Evolutionary conservation across 2,329 filamentous ascomycete genomes (phyloP).

Genomic region (Colletotrichum gloeosporioides): DNA sequence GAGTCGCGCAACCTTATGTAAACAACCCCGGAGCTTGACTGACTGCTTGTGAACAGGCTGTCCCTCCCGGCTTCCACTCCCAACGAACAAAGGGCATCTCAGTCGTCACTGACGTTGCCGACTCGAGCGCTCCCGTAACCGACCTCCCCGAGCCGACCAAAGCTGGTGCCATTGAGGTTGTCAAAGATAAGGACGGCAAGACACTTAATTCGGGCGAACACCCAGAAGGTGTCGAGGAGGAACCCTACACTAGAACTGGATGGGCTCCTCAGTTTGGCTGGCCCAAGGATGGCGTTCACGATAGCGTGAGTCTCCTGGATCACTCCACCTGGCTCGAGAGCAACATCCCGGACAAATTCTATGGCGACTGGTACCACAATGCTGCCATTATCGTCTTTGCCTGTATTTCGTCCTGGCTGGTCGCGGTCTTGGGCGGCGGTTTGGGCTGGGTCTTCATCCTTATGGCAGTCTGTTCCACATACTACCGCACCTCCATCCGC

Average conservation of each 20-base stretch:
- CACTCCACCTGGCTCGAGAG: slow-evolving; percentile 88
- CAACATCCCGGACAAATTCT: slow-evolving; percentile 86
- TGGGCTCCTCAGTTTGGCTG: slow-evolving; percentile 90
- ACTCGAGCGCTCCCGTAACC: slow-evolving; percentile 71
- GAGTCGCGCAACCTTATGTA: slow-evolving; percentile 35
- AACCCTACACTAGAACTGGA: slow-evolving; percentile 64
- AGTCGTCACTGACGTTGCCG: slow-evolving; percentile 76
- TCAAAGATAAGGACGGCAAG: slow-evolving; percentile 55
- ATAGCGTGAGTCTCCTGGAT: slow-evolving; percentile 76
- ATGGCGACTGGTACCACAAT: slow-evolving; percentile 99
- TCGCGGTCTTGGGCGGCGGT: slow-evolving; percentile 88
- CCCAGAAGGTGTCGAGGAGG: slow-evolving; percentile 59
- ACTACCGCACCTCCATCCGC: slow-evolving; percentile 94
- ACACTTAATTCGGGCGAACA: slow-evolving; percentile 54
- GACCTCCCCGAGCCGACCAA: slow-evolving; percentile 80
- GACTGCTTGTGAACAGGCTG: slow-evolving; percentile 46
- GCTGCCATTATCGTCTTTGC: slow-evolving; percentile 93
- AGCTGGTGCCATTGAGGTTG: slow-evolving; percentile 66
- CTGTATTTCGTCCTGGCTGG: slow-evolving; percentile 87
- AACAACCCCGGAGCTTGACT: slow-evolving; percentile 2
- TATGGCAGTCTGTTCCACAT: slow-evolving; percentile 91
- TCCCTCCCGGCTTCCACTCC: slow-evolving; percentile 69
- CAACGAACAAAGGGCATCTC: slow-evolving; percentile 68
- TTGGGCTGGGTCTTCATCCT: slow-evolving; percentile 92
- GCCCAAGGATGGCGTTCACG: slow-evolving; percentile 60